Evolutionary conservation across 1,284 basidiomycete species (phyloP).

Genomic region (Pholiota adiposa): DNA sequence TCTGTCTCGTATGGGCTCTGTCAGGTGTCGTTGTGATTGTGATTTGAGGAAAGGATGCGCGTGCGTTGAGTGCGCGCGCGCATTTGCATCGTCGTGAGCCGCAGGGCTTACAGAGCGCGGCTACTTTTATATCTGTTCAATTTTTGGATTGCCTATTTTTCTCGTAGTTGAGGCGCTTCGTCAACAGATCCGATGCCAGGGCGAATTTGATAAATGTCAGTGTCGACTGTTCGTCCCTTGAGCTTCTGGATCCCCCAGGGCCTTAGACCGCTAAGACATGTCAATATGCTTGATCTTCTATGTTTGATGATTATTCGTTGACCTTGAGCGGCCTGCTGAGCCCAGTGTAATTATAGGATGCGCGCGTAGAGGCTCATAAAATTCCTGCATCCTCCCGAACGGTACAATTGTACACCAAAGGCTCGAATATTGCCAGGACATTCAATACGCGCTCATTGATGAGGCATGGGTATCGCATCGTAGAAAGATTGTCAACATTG

Average conservation of each 20-base stretch:
- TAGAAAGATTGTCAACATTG: neutral
- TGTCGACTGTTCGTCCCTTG: constrained; percentile 10
- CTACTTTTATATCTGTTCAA: neutral
- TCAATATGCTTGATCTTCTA: neutral
- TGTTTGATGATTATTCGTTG: neutral
- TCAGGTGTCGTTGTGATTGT: too few species aligned
- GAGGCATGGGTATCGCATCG: neutral
- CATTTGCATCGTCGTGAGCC: too few species aligned
- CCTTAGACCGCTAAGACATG: neutral
- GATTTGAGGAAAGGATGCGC: too few species aligned
- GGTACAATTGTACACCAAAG: too few species aligned
- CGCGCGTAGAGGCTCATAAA: too few species aligned
- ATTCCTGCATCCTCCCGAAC: too few species aligned
- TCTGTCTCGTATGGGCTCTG: too few species aligned
- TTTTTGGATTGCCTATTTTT: neutral
- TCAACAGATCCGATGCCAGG: neutral
- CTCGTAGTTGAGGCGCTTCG: neutral
- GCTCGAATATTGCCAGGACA: neutral
- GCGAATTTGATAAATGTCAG: constrained; percentile 1
- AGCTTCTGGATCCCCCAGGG: neutral
- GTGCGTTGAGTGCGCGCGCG: too few species aligned
- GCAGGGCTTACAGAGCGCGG: too few species aligned
- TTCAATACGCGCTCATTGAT: neutral
- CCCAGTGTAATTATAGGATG: too few species aligned
- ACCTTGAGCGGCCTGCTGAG: neutral